Evolutionary conservation across 495 filamentous ascomycete species (phyloP), one percentile per base, ranked within the genome.

Genomic region (Stereocaulon alpinum): DNA sequence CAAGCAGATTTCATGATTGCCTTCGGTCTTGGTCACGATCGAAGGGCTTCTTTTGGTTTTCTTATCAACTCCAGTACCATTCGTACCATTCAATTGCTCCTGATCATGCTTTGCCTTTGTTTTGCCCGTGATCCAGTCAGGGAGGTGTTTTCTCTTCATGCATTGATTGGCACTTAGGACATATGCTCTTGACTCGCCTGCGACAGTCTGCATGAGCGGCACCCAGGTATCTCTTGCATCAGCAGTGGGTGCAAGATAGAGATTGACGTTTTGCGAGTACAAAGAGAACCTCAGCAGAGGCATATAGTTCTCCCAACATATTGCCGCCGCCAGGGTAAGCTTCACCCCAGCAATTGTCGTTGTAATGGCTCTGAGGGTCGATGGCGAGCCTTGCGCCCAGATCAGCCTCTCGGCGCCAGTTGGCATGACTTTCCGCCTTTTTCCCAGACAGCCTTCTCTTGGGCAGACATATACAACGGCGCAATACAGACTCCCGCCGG

Each of bases 241-340:
- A 10, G 92, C 92, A 2, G 91, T 96, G 0, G 92, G 92, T 0
- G 92, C 91, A 17, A 96, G 82, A 66, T 94, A 97, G 22, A 97
- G 75, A 67, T 92, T 95, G 58, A 96, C 86, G 67, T 95, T 94
- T 71, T 96, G 92, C 2, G 82, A 78, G 66, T 97, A 97, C 18
- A 97, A 77, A 22, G 83, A 81, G 54, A 88, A 78, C 10, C 87
- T 76, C 1, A 97, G 78, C 20, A 96, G 73, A 0, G 92, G 92
- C 92, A 97, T 97, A 68, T 89, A 95, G 63, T 89, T 96, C 71
- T 97, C 92, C 92, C 92, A 97, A 74, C 92, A 97, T 44, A 97
- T 94, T 2, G 91, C 92, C 0, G 88, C 83, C 0, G 83, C 92
- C 7, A 96, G 73, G 17, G 84, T 90, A 20, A 97, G 72, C 47